Conservation (phyloP, 176 grass and related monocot genomes). For the Oryza officinalis region DNA sequence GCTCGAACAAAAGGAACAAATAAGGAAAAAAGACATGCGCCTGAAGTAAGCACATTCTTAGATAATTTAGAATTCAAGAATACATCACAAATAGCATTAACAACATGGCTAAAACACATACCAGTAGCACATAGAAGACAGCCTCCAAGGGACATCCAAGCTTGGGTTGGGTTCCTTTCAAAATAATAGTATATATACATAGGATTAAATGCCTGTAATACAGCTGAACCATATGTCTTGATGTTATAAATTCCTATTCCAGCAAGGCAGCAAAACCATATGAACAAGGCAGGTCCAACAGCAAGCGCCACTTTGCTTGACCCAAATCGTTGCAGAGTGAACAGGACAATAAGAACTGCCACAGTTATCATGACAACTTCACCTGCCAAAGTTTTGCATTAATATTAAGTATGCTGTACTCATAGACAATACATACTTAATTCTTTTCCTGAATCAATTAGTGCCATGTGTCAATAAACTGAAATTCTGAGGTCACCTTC, state of each 20-base stretch:
- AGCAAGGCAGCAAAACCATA: conserved; percentile 96
- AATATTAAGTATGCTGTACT: conserved; percentile 17
- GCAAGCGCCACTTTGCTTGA: conserved; percentile 93
- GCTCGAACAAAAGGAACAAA: neutral
- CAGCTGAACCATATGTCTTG: conserved; percentile 71
- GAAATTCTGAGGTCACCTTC: conserved; percentile 58
- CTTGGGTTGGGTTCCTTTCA: conserved; percentile 75
- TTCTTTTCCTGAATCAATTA: conserved; percentile 9
- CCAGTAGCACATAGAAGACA: conserved; percentile 94
- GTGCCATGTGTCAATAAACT: conserved; percentile 14
- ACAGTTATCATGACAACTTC: conserved; percentile 96
- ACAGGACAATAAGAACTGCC: conserved; percentile 81
- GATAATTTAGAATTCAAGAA: conserved; percentile 18
- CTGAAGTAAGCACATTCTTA: conserved; percentile 6
- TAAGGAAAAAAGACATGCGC: neutral
- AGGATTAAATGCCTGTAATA: conserved; percentile 86
- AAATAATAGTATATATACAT: conserved; percentile 86
- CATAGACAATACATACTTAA: conserved; percentile 6
- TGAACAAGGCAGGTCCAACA: conserved; percentile 79
- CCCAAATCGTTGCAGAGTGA: conserved; percentile 90
- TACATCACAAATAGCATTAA: conserved; percentile 22
- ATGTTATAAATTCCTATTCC: conserved; percentile 93
- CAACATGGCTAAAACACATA: conserved; percentile 33
- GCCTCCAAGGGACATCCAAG: conserved; percentile 95
- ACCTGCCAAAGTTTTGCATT: conserved; percentile 54